Conservation (phyloP, 305 asterid genomes). For the Fraxinus paxiana region DNA sequence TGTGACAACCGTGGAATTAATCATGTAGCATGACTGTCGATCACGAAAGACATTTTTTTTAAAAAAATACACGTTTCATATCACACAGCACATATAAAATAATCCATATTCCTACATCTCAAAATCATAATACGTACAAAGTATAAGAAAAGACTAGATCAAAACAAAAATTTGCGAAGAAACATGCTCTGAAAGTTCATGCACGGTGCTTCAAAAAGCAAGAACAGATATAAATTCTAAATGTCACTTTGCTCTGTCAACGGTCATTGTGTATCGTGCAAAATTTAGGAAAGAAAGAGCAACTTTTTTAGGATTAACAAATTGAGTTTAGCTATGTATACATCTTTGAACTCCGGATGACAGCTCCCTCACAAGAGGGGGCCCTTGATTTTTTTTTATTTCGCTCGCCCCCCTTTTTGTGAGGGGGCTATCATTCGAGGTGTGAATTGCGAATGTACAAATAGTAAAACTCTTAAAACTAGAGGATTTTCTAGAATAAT, state of each 20-base stretch:
- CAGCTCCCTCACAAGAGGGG: too few species aligned
- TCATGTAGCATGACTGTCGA: not conserved
- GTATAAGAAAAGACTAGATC: not conserved
- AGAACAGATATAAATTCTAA: not conserved
- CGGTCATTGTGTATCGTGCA: not conserved
- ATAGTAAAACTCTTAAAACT: not conserved
- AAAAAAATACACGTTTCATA: not conserved
- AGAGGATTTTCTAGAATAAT: not conserved
- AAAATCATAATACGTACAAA: not conserved
- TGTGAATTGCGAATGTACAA: too few species aligned
- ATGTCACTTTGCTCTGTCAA: not conserved
- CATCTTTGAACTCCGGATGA: too few species aligned
- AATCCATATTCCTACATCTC: not conserved
- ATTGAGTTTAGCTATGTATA: too few species aligned
- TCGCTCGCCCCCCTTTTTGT: too few species aligned
- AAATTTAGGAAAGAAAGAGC: not conserved
- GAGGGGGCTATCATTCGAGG: too few species aligned
- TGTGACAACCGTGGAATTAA: not conserved
- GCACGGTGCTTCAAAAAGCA: not conserved
- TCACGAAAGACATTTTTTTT: not conserved
- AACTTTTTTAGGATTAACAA: not conserved
- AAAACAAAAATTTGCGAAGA: not conserved
- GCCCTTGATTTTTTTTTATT: too few species aligned
- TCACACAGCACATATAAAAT: not conserved
- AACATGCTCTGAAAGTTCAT: not conserved